A percentile compares a stretch with the other conserved stretches of the same genome.
These are phyloP conservation scores for Taphrina deformans DNA, from an alignment of 1,139 yeast genomes.

Conservation along the genomic window DNA sequence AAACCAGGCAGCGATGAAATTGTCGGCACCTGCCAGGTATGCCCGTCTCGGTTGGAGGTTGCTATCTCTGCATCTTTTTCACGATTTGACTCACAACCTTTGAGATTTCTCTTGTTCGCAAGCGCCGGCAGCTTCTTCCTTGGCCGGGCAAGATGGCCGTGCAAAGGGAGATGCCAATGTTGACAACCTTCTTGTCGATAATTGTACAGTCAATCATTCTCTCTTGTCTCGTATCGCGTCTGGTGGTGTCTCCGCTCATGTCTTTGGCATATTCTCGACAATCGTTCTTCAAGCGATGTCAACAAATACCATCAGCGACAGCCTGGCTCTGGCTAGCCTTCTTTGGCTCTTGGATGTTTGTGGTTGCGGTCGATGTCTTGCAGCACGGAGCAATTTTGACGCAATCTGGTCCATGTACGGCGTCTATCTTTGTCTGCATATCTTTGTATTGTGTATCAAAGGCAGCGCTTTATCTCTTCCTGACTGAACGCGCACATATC, in stretches of 20 bases:
- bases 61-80: no score
- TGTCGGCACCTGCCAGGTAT: background rate
- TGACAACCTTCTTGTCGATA: background rate
- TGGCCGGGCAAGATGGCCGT: background rate
- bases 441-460: background rate
- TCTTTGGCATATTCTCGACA: background rate
- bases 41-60: background rate
- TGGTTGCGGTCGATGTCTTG: constrained; percentile 8
- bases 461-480: background rate
- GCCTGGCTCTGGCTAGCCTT: background rate
- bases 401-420: background rate
- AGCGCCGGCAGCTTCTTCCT: no score
- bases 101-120: no score
- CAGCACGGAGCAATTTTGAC: constrained; percentile 1
- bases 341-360: background rate
- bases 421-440: background rate
- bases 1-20: background rate
- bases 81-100: no score
- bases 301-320: background rate
- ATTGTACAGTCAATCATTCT: constrained; percentile 6
- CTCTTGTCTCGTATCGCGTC: background rate
- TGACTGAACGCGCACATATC: background rate
- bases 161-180: background rate
- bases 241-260: constrained; percentile 3
- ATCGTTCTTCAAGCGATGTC: background rate